phyloP scores from a whole-genome alignment of 2,329 filamentous ascomycete species.

The Diaporthe citriasiana region DNA sequence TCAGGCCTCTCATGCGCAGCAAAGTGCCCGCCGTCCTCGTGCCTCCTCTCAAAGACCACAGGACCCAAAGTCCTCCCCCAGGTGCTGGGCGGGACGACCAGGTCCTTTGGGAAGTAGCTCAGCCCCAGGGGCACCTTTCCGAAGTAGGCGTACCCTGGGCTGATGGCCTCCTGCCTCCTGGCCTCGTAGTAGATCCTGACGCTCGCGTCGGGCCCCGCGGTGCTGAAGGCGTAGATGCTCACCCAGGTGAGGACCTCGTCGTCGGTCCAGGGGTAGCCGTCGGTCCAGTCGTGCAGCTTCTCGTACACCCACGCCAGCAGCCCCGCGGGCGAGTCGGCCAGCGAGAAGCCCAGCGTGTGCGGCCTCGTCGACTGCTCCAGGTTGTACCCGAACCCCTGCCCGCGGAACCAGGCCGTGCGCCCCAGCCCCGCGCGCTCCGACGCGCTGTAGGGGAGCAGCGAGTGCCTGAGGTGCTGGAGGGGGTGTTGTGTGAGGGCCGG shows the following conservation, averaged over 20 bases:
- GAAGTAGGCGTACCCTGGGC: constrained; percentile 31
- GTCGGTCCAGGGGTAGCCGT: constrained; percentile 79
- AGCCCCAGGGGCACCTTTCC: constrained; percentile 43
- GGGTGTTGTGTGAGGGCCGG: constrained; percentile 68
- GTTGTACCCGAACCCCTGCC: constrained; percentile 72
- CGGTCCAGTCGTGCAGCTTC: constrained; percentile 84
- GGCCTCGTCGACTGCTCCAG: constrained; percentile 76
- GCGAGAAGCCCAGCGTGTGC: constrained; percentile 78
- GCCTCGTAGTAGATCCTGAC: constrained; percentile 81
- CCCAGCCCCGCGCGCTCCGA: constrained; percentile 66
- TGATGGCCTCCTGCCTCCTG: constrained; percentile 53
- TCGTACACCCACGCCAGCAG: constrained; percentile 85
- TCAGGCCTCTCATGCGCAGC: constrained; percentile 71
- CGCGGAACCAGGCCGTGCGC: constrained; percentile 69
- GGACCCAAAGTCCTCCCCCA: constrained; percentile 73
- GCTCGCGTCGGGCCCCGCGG: constrained; percentile 76
- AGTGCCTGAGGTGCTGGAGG: constrained; percentile 68
- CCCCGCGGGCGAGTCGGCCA: constrained; percentile 78
- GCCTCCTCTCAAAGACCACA: constrained; percentile 68
- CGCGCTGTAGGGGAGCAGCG: constrained; percentile 65
- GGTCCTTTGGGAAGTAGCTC: constrained; percentile 69
- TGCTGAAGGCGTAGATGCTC: constrained; percentile 79
- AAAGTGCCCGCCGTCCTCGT: constrained; percentile 71
- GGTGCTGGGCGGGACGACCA: constrained; percentile 65
- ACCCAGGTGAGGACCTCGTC: constrained; percentile 84